Percentiles rank a stretch among this genome's conserved stretches.
phyloP scores from a whole-genome alignment of 2,329 filamentous ascomycete species.

The Thyridium curvatum region DNA sequence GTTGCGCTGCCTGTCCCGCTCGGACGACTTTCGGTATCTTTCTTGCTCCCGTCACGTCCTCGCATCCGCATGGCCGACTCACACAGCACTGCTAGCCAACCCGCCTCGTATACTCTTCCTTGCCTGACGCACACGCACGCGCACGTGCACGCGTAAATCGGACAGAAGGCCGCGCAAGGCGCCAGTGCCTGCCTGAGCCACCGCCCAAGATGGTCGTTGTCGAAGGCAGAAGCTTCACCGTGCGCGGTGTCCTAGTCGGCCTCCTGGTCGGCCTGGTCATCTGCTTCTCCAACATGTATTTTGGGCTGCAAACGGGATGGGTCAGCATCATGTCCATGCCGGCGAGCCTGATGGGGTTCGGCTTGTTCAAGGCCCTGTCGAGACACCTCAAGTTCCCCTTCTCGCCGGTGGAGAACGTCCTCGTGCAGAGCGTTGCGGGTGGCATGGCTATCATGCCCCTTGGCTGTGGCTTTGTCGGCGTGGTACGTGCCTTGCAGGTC shows the following conservation, averaged over 20 bases:
- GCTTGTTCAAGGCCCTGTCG: constrained; percentile 77
- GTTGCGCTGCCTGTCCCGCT: too few relatives aligned
- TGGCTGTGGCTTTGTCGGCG: constrained; percentile 91
- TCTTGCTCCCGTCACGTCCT: too few relatives aligned
- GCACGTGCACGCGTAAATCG: too few relatives aligned
- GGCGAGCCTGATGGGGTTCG: constrained; percentile 87
- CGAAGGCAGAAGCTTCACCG: constrained; percentile 68
- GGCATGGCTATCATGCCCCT: constrained; percentile 96
- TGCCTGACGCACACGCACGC: too few relatives aligned
- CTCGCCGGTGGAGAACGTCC: constrained; percentile 89
- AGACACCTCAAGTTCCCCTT: constrained; percentile 74
- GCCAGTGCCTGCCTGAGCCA: not conserved
- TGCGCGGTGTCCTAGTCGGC: constrained; percentile 73
- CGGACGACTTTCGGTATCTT: too few relatives aligned
- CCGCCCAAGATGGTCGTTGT: constrained; percentile 14
- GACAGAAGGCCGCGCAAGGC: too few relatives aligned
- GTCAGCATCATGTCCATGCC: constrained; percentile 93
- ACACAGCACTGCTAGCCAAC: too few relatives aligned
- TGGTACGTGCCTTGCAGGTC: constrained; percentile 37
- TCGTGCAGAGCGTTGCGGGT: constrained; percentile 93
- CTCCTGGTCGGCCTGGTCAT: constrained; percentile 83
- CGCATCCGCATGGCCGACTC: too few relatives aligned
- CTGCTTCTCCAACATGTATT: constrained; percentile 97
- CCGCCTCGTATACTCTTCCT: too few relatives aligned
- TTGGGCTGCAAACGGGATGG: constrained; percentile 69